phyloP scores from a whole-genome alignment of 371 early-diverging fungal species.

The Rhizopus stolonifer region DNA sequence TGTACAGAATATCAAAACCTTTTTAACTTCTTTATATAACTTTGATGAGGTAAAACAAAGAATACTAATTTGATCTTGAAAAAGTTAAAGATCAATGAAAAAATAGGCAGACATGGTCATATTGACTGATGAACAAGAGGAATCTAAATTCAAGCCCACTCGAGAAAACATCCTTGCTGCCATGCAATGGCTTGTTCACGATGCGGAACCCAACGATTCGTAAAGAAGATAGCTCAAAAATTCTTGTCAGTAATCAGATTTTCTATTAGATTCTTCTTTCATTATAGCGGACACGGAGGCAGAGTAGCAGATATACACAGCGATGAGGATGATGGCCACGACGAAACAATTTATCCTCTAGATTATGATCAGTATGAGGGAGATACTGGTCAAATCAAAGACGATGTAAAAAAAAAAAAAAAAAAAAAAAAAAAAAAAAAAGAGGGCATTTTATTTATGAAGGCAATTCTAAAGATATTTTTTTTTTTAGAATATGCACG shows the following conservation, averaged over 20 bases:
- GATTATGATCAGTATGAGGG: constrained; percentile 64
- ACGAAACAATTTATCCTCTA: constrained; percentile 68
- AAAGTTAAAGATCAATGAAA: too few relatives aligned
- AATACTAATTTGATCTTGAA: too few relatives aligned
- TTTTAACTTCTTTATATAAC: constrained; percentile 62
- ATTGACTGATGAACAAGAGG: constrained; percentile 84
- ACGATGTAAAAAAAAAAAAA: constrained; percentile 73
- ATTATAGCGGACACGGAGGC: constrained; percentile 91
- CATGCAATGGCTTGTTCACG: constrained; percentile 89
- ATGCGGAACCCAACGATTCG: constrained; percentile 80
- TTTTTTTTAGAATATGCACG: constrained; percentile 61
- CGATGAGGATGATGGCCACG: constrained; percentile 83
- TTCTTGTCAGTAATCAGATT: background rate
- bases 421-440: too few relatives aligned
- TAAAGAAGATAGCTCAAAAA: constrained; percentile 24
- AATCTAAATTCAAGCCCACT: constrained; percentile 72
- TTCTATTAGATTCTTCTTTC: constrained; percentile 68
- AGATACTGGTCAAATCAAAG: constrained; percentile 76
- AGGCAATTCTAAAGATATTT: too few relatives aligned
- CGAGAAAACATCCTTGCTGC: constrained; percentile 74
- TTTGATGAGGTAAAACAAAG: constrained; percentile 63
- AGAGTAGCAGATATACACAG: constrained; percentile 54
- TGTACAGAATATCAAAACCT: constrained; percentile 79
- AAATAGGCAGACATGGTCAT: constrained; percentile 68
- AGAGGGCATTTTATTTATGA: too few relatives aligned